Base-by-base conservation (phyloP, 2,329 filamentous ascomycete species). In the Botrytis tulipae region DNA sequence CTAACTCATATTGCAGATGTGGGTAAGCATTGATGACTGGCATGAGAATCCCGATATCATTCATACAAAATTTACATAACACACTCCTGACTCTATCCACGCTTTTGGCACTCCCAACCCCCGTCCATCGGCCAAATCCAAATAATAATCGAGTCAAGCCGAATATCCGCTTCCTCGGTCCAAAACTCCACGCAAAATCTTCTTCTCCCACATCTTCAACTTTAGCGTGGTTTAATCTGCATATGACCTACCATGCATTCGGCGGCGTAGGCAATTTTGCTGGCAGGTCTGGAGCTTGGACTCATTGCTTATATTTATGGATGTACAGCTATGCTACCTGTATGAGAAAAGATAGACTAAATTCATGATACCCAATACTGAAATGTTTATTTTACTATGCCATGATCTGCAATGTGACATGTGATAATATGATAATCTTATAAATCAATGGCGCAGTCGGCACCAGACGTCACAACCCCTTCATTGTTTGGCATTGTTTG, bases 41-140 rank as follows among this genome's bases (percentile, higher is more conserved):
- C 96, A 99, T 83, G 96, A 99, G 87, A 97, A 99, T 82, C 96
- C 96, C 29, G 95, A 99, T 81, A 96, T 99, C 80, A 98, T 99
- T 82, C 95, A 98, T 84, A 96, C 94, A 81, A 98, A 97, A 84
- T 97, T 98, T 83, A 95, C 94, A 80, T 98, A 75, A 75, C 72
- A 54, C 16, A 57, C 48, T 40, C 48, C 46, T 68, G 25, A 57
- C 9, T 42, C 48, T 68, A 57, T n/a, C 25, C 25, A 4, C 51
- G n/a, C 25, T 57, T 57, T 44, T 69, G 48, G n/a, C 37, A 69
- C 20, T n/a, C 63, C n/a, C 35, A 57, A 40, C 37, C 35, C 20
- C 59, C 57, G 10, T 2, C 37, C 32, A 32, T 22, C n/a, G 40
- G 25, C 48, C 18, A 70, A 57, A 32, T 57, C 37, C 48, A 44